Base-by-base conservation (phyloP, 2,329 filamentous ascomycete genomes). In the Fonsecaea nubica region DNA sequence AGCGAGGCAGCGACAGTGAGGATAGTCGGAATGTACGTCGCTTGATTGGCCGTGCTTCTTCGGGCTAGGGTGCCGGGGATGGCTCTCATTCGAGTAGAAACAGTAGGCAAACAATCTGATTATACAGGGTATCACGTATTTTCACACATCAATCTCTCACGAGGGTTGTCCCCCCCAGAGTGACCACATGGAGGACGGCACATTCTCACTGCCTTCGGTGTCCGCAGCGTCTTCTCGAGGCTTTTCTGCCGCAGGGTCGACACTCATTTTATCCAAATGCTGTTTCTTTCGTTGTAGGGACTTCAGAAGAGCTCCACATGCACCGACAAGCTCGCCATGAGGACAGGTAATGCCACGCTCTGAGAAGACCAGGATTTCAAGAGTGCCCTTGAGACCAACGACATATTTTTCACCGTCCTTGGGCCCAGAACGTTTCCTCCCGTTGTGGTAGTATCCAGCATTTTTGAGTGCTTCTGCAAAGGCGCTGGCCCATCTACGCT, bases 381-480 rank as follows among this genome's bases (percentile, higher is more conserved):
- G 63, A 3, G 77, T 77, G 4, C 81, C 81, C 52, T 67, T 72
- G 36, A 84, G 61, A 36, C 63, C 63, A 3, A 58, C 12, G 12
- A 35, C 54, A 38, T 65, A 60, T 3, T 33, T 40, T 45, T 62
- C 56, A 33, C 58, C 68, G 25, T 75, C 68, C 5, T 70, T 64
- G 9, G 56, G 58, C 8, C 59, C 66, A 13, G 38, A 40, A 12
- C 54, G 40, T 9, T 13, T 38, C 38, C 63, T 56, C 10, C 58
- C 56, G 32, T 66, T 60, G 9, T 63, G 60, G 25, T 66, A 58
- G 71, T 79, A 85, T 2, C 85, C 85, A 59, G 76, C 76, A 25
- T 76, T 76, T 64, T 75, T 77, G 73, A 87, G 72, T 12, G 81
- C 81, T 57, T 80, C 75, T 53, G 72, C 71, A 56, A 87, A 80